Evolutionary conservation across 306 rosid species (phyloP), one percentile per base, ranked within the genome.

Genomic region (Alnus glutinosa): DNA sequence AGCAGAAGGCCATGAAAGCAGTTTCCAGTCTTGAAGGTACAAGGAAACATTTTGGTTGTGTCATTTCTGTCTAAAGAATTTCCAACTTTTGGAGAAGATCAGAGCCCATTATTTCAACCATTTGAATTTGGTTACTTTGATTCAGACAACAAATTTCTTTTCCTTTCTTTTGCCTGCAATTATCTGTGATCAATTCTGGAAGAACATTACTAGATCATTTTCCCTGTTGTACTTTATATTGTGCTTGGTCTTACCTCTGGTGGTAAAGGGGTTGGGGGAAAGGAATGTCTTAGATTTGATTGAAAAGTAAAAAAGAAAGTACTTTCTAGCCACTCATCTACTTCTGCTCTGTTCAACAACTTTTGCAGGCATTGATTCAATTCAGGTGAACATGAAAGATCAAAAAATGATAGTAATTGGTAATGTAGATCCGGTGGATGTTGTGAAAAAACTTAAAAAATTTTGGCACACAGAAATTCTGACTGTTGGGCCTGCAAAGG

Each of bases 361-460:
- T 57, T 57, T 37, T 86, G 87, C 61, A 92, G 98, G 98, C 78
- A 79, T 92, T 74, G 97, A 94, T 55, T 91, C 97, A 3, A 87
- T 94, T 52, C 84, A 91, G 15, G 80, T 92, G 97, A 91, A 94
- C 84, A 91, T 94, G 97, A 94, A 92, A 51, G 97, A 91, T n/a
- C 85, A 76, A 85, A 94, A 92, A 47, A 36, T 94, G 52, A 94
- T 97, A 0, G 92, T 94, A 23, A 71, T 86, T 28, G 98, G 97
- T 2, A 80, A 75, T 4, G 76, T 87, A 52, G 97, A 94, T 73
- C 97, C 97, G 0, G 92, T 92, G 3, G 28, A 71, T 1, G 78
- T 91, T 19, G 95, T 85, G 7, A 82, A 70, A 70, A 94, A 92
- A 57, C 34, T 92, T 16, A 81, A 95, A 77, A 94, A 92, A 78